Evolutionary conservation across 352 stramenopile genomes (phyloP).

Genomic region (Elongisporangium undulatum): DNA sequence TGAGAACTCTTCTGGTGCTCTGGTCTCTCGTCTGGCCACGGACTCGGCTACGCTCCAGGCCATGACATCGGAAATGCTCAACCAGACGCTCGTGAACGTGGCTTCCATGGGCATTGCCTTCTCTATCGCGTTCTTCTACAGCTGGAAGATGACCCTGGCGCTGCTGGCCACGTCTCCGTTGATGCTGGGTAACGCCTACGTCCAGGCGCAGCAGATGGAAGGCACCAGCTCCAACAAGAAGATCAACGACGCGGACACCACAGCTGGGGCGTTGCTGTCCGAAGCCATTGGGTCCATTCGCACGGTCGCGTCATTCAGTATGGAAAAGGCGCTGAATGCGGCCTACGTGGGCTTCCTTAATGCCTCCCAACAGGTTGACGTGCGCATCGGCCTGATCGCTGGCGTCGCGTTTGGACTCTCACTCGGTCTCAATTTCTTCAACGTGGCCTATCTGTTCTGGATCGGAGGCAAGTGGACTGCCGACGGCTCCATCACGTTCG

Average conservation of each 20-base stretch:
- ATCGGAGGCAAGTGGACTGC: slow-evolving; percentile 42
- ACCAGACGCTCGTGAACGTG: slow-evolving; percentile 23
- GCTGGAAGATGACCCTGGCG: slow-evolving; percentile 38
- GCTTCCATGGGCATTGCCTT: slow-evolving; percentile 20
- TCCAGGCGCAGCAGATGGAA: slow-evolving; percentile 17
- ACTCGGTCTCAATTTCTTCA: slow-evolving; percentile 49
- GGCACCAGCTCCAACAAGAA: slow-evolving; percentile 14
- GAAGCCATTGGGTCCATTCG: slow-evolving; percentile 29
- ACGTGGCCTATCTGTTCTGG: slow-evolving; percentile 68
- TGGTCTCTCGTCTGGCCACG: slow-evolving; percentile 43
- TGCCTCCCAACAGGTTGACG: slow-evolving; percentile 15
- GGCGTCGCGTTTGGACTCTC: slow-evolving; percentile 47
- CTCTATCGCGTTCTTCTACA: slow-evolving; percentile 24
- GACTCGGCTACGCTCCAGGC: slow-evolving; percentile 57
- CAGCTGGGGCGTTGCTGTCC: slow-evolving; percentile 17
- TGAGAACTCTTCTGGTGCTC: slow-evolving; percentile 46
- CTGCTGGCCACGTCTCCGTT: slow-evolving; percentile 24
- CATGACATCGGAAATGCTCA: slow-evolving; percentile 29
- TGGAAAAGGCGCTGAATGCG: slow-evolving; percentile 16
- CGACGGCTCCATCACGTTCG: too few relatives aligned
- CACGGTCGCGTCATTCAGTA: slow-evolving; percentile 33
- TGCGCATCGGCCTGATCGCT: slow-evolving; percentile 30
- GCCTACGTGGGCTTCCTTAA: slow-evolving; percentile 19
- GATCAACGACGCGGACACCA: slow-evolving; percentile 20
- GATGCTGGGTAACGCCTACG: slow-evolving; percentile 4